A percentile compares a stretch with the other conserved stretches of the same genome.
These are phyloP conservation scores for Penicillium crustosum DNA, from an alignment of 2,329 filamentous ascomycete species.

Conservation along the genomic window DNA sequence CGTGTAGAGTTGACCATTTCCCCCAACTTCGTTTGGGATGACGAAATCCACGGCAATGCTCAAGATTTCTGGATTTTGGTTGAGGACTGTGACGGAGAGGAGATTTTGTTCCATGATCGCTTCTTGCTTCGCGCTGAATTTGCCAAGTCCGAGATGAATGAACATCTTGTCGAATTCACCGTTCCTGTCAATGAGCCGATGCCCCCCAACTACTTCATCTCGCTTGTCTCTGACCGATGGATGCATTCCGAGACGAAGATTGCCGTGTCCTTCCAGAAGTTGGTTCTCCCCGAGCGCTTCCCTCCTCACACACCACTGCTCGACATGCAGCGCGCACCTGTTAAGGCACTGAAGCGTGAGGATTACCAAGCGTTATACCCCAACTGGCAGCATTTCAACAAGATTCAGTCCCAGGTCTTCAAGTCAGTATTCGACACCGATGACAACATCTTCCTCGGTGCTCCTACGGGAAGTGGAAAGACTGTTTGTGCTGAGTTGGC, in stretches of 20 bases:
- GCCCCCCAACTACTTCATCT: constrained; percentile 98
- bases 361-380: constrained; percentile 82
- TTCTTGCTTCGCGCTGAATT: constrained; percentile 91
- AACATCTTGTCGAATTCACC: constrained; percentile 94
- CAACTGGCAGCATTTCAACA: constrained; percentile 87
- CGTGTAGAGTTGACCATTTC: constrained; percentile 86
- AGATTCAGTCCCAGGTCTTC: constrained; percentile 95
- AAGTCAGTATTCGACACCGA: constrained; percentile 88
- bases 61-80: constrained; percentile 97
- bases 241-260: constrained; percentile 97
- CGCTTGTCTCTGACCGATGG: constrained; percentile 91
- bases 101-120: constrained; percentile 91
- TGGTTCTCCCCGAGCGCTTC: constrained; percentile 93
- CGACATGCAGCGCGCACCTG: constrained; percentile 86
- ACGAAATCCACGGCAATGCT: constrained; percentile 77
- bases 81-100: constrained; percentile 95
- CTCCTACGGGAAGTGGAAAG: constrained; percentile 94
- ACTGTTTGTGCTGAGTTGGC: constrained; percentile 96
- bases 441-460: constrained; percentile 89
- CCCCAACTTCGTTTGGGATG: constrained; percentile 95
- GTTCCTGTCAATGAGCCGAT: constrained; percentile 96
- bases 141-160: constrained; percentile 78
- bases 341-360: constrained; percentile 81
- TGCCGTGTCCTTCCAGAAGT: constrained; percentile 89
- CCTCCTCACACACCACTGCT: constrained; percentile 89